A percentile compares a stretch with the other conserved stretches of the same genome.
phyloP scores from a whole-genome alignment of 2,329 filamentous ascomycete genomes.

The Exophiala spinifera region DNA sequence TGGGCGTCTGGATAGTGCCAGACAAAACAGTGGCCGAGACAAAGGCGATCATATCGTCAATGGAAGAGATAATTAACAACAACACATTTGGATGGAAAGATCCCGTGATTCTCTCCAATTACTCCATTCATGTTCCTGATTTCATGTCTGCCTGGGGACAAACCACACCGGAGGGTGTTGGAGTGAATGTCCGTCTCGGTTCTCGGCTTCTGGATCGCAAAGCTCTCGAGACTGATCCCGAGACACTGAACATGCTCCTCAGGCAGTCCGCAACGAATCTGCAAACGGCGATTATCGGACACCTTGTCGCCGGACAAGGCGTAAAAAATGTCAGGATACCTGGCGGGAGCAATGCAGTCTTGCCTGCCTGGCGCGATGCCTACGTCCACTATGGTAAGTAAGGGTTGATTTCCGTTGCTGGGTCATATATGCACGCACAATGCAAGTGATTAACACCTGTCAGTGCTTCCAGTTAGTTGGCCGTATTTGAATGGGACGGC shows the following conservation, averaged over 20 bases:
- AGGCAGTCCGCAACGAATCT: slow-evolving; percentile 23
- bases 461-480: slow-evolving; percentile 21
- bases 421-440: neutral
- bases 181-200: slow-evolving; percentile 19
- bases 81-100: slow-evolving; percentile 25
- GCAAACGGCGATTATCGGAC: slow-evolving; percentile 18
- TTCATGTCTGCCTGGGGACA: slow-evolving; percentile 20
- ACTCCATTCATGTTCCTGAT: slow-evolving; percentile 31
- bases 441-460: neutral
- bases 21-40: slow-evolving; percentile 15
- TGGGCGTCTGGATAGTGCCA: slow-evolving; percentile 22
- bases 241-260: slow-evolving; percentile 22
- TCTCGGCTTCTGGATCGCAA: slow-evolving; percentile 18
- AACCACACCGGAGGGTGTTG: slow-evolving; percentile 8
- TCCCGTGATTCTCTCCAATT: slow-evolving; percentile 29
- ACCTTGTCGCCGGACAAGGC: slow-evolving; percentile 28
- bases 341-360: slow-evolving; percentile 28
- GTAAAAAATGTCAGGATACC: slow-evolving; percentile 32
- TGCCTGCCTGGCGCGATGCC: slow-evolving; percentile 36
- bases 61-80: slow-evolving; percentile 27
- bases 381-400: slow-evolving; percentile 31
- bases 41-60: slow-evolving; percentile 11
- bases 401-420: neutral
- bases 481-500: slow-evolving; percentile 19
- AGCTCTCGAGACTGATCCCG: slow-evolving; percentile 16